Base-by-base conservation (phyloP, 768 basidiomycete genomes). In the Boletus pseudo-olivaceus region DNA sequence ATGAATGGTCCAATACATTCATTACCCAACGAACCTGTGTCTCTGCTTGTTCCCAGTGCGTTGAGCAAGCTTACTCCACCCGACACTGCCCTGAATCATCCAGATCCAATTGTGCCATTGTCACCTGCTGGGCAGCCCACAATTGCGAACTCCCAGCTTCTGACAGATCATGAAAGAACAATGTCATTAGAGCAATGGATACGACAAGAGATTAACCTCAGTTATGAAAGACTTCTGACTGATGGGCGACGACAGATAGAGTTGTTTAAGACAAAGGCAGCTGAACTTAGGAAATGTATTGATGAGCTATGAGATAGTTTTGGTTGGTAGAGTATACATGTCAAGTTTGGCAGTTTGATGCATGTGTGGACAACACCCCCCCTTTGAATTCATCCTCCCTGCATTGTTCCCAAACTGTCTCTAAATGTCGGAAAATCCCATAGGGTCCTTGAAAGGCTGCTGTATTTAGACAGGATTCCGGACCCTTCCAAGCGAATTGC, bases 171-270 rank as follows among this genome's bases (percentile, higher is more conserved):
- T 19, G 88, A 93, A 66, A 75, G 85, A 55, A 72, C 76, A 19
- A 86, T 93, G 88, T 88, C 90, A 0, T 78, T 94, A 45, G 91
- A 93, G 63, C 82, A 93, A 63, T 89, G 89, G 82, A 84, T 93
- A 54, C 77, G 85, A 51, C 80, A 82, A 59, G 90, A 93, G 71
- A 87, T 90, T 67, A 78, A 77, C 58, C 69, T 81, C 43, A 79
- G 90, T 69, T 83, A 81, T 59, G 82, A 85, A 58, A 81, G 77
- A 53, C 76, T 86, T 63, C 67, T 75, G 68, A 61, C 62, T 43
- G 81, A 85, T 55, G 84, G 79, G 4, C 77, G 77, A 60, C 70
- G 69, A 56, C 73, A 76, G 66, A 81, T 87, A 47, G 68, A 66
- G 17, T 56, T 66, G 55, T 84, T 85, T 66, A 73, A 75, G 61